phyloP scores from a whole-genome alignment of 169 alveolate species.

The Amoebophrya sp. region DNA sequence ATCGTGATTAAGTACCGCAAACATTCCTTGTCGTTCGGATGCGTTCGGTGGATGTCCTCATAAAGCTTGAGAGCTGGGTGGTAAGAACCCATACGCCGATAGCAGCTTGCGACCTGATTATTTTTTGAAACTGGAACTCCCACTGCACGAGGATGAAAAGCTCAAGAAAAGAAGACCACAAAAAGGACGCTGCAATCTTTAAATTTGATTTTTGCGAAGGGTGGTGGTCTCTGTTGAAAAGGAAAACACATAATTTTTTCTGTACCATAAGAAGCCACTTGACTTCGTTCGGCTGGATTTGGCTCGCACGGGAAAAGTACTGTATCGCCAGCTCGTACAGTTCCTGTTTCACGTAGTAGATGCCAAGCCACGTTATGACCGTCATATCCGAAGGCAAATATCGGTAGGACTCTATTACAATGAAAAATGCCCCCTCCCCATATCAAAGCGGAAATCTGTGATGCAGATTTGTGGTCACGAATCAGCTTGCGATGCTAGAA shows the following conservation, averaged over 20 bases:
- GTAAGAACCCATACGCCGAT: constrained; percentile 71
- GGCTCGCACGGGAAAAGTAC: constrained; percentile 74
- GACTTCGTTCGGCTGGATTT: constrained; percentile 74
- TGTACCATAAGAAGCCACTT: constrained; percentile 68
- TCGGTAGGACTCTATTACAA: no score
- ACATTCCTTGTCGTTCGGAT: constrained; percentile 77
- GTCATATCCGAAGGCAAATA: constrained; percentile 76
- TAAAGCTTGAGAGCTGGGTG: constrained; percentile 66
- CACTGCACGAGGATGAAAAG: neutral
- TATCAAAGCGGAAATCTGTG: no score
- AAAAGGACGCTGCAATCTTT: neutral
- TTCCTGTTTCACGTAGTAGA: constrained; percentile 76
- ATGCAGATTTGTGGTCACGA: no score
- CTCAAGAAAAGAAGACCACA: neutral
- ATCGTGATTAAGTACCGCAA: constrained; percentile 43
- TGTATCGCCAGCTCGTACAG: constrained; percentile 72
- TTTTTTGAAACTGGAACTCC: neutral
- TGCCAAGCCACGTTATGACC: constrained; percentile 80
- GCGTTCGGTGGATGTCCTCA: constrained; percentile 67
- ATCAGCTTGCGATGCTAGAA: no score
- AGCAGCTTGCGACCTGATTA: constrained; percentile 72
- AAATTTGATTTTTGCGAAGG: no score
- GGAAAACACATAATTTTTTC: no score
- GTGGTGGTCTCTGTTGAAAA: no score
- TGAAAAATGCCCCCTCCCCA: no score